A percentile compares a stretch with the other conserved stretches of the same genome.
Conservation (phyloP, 129 eudicot genomes). For the Scalesia atractyloides region DNA sequence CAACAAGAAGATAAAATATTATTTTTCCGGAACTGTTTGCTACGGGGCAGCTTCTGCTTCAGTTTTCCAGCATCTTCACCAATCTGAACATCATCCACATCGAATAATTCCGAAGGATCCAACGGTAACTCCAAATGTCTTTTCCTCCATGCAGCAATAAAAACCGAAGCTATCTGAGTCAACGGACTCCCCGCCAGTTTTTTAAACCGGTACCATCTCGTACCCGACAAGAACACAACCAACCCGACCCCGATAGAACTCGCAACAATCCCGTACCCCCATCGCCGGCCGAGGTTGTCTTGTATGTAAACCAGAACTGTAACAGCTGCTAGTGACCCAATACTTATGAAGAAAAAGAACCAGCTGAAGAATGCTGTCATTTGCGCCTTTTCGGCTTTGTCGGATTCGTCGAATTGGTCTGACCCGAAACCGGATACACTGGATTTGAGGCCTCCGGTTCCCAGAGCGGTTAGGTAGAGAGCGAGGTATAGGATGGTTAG, state of each 20-base stretch:
- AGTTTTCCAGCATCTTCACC: slow-evolving; percentile 35
- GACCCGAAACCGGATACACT: slow-evolving; percentile 97
- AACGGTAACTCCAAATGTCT: slow-evolving; percentile 65
- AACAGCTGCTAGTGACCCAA: slow-evolving; percentile 86
- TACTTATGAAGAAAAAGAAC: slow-evolving; percentile 92
- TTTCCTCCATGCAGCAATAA: slow-evolving; percentile 79
- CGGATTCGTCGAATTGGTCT: slow-evolving; percentile 82
- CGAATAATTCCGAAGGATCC: slow-evolving; percentile 52
- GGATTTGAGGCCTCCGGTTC: slow-evolving; percentile 92
- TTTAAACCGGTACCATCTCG: slow-evolving; percentile 79
- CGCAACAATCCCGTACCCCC: slow-evolving; percentile 92
- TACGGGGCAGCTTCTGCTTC: slow-evolving; percentile 79
- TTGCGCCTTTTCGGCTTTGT: slow-evolving; percentile 55
- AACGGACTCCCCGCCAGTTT: slow-evolving; percentile 90
- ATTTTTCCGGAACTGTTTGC: slow-evolving; percentile 82
- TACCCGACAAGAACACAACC: slow-evolving; percentile 72
- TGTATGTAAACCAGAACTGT: slow-evolving; percentile 84
- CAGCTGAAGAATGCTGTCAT: slow-evolving; percentile 90
- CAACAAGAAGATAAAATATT: background rate
- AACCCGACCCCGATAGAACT: slow-evolving; percentile 62
- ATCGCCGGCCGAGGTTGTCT: slow-evolving; percentile 76
- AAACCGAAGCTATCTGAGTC: slow-evolving; percentile 85
- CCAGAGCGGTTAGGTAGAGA: slow-evolving; percentile 86
- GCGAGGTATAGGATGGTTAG: slow-evolving; percentile 59
- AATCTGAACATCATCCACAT: slow-evolving; percentile 43